phyloP scores from a whole-genome alignment of 495 filamentous ascomycete species.

The Neurospora sp. region DNA sequence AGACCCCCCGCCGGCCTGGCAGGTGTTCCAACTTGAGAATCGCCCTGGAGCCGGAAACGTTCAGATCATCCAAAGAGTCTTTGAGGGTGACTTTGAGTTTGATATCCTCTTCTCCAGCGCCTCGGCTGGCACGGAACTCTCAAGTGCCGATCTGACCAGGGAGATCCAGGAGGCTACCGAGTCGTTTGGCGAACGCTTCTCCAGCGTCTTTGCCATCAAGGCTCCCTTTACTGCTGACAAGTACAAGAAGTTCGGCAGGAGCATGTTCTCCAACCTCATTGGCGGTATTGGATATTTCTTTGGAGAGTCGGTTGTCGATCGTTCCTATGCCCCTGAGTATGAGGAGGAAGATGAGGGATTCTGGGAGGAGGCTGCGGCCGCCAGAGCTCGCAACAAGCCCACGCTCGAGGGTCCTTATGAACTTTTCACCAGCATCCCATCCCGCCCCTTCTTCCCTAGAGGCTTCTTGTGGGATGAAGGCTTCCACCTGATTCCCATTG shows the following conservation, averaged over 20 bases:
- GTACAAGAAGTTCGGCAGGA: slow-evolving; percentile 72
- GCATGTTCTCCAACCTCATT: slow-evolving; percentile 88
- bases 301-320: slow-evolving; percentile 76
- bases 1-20: slow-evolving; percentile 68
- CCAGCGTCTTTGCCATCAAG: slow-evolving; percentile 59
- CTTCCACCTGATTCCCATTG: slow-evolving; percentile 85
- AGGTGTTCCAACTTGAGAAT: slow-evolving; percentile 72
- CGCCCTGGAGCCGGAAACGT: slow-evolving; percentile 63
- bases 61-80: slow-evolving; percentile 87
- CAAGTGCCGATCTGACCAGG: slow-evolving; percentile 56
- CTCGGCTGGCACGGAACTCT: slow-evolving; percentile 49
- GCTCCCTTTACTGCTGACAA: slow-evolving; percentile 64
- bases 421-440: slow-evolving; percentile 88
- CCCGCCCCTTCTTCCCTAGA: slow-evolving; percentile 88
- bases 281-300: slow-evolving; percentile 95
- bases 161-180: slow-evolving; percentile 56
- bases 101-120: slow-evolving; percentile 84
- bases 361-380: slow-evolving; percentile 78
- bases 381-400: slow-evolving; percentile 53
- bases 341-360: slow-evolving; percentile 96
- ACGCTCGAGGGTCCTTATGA: slow-evolving; percentile 74
- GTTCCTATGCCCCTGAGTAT: slow-evolving; percentile 82
- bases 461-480: slow-evolving; percentile 98
- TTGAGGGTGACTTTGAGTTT: slow-evolving; percentile 87
- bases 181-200: slow-evolving; percentile 65